Percentiles rank a stretch among this genome's conserved stretches.
Conservation (phyloP, 2,329 filamentous ascomycete genomes). For the Phoma sp. region DNA sequence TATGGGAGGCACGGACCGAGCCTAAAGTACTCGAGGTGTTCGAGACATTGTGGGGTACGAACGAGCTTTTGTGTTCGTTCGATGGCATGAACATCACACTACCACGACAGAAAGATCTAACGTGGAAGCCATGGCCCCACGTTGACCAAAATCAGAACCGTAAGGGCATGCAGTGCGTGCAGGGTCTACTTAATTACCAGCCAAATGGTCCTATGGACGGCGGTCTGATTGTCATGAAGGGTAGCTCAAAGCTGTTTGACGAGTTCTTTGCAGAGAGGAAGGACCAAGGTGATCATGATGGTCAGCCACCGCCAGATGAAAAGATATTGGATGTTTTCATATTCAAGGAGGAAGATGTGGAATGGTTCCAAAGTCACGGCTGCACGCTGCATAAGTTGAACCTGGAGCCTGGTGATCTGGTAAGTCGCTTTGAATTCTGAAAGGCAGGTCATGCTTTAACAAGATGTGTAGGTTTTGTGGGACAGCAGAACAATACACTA, state of each 20-base stretch:
- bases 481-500: slow-evolving; percentile 58
- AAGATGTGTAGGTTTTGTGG: slow-evolving; percentile 33
- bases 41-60: slow-evolving; percentile 45
- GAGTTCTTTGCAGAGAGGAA: slow-evolving; percentile 50
- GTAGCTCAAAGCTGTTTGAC: slow-evolving; percentile 51
- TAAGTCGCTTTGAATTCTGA: background rate
- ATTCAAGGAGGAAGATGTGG: slow-evolving; percentile 53
- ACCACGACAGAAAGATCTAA: slow-evolving; percentile 42
- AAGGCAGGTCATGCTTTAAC: slow-evolving; percentile 29
- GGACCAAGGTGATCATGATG: slow-evolving; percentile 22
- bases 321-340: slow-evolving; percentile 52
- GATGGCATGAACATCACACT: slow-evolving; percentile 51
- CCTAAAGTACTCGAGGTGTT: slow-evolving; percentile 49
- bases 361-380: slow-evolving; percentile 52
- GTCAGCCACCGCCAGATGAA: slow-evolving; percentile 20
- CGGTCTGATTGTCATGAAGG: slow-evolving; percentile 55
- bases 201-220: slow-evolving; percentile 57
- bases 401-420: slow-evolving; percentile 52
- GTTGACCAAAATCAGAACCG: slow-evolving; percentile 51
- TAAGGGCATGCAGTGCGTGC: slow-evolving; percentile 52
- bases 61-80: slow-evolving; percentile 48
- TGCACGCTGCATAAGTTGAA: slow-evolving; percentile 51
- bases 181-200: slow-evolving; percentile 54
- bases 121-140: slow-evolving; percentile 49
- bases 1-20: slow-evolving; percentile 47